A percentile compares a stretch with the other conserved stretches of the same genome.
Conservation (phyloP, 2,329 filamentous ascomycete species). For the Aspergillus transmontanensis region DNA sequence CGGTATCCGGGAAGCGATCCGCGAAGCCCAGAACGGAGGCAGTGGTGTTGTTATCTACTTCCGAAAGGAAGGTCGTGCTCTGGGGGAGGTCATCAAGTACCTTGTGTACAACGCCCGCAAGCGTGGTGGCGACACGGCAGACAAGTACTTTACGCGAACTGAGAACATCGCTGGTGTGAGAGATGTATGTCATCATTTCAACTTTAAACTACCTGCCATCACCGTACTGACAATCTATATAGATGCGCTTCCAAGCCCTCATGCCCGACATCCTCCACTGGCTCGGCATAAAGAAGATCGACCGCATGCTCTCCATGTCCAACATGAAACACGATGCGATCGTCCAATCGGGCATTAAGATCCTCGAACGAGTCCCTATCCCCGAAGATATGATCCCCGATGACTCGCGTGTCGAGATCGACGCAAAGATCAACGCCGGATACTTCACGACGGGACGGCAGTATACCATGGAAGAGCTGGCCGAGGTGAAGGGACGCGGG, state of each 20-base stretch:
- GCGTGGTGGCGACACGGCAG: constrained; percentile 41
- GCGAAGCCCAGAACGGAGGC: constrained; percentile 91
- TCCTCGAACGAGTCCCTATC: constrained; percentile 86
- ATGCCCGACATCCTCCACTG: constrained; percentile 98
- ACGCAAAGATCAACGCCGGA: constrained; percentile 94
- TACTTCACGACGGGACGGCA: constrained; percentile 86
- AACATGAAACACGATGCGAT: constrained; percentile 65
- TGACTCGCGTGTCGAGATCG: constrained; percentile 96
- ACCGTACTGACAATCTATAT: constrained; percentile 28
- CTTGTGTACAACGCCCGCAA: constrained; percentile 64
- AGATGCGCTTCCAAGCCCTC: constrained; percentile 96
- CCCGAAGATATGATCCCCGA: constrained; percentile 92
- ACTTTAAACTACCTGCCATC: neutral
- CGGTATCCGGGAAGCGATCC: constrained; percentile 95
- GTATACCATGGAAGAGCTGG: constrained; percentile 83
- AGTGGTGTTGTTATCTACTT: constrained; percentile 98
- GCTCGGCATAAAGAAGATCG: constrained; percentile 98
- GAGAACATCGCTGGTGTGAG: constrained; percentile 98
- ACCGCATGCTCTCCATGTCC: constrained; percentile 98
- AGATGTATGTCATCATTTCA: constrained; percentile 42
- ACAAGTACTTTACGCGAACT: constrained; percentile 86
- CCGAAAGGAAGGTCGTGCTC: constrained; percentile 90
- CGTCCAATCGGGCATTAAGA: constrained; percentile 63
- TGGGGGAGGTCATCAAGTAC: constrained; percentile 93
- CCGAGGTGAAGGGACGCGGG: constrained; percentile 81